A percentile compares a stretch with the other conserved stretches of the same genome.
These are phyloP conservation scores for Collariella sp. DNA, from an alignment of 495 filamentous ascomycete genomes.

Conservation along the genomic window DNA sequence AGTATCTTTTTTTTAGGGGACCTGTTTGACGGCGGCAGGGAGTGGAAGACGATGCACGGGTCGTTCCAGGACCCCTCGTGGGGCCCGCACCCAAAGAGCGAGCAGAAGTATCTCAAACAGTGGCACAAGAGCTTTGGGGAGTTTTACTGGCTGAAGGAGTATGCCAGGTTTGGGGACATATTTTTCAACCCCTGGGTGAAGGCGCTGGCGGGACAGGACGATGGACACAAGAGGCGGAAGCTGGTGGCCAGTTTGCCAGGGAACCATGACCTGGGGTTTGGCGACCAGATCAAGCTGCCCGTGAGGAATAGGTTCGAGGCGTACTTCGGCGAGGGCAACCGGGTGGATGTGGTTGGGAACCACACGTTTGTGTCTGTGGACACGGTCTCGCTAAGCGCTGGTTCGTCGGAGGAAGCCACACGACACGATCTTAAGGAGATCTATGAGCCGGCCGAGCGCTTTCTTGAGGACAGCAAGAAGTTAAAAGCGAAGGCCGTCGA, in stretches of 20 bases:
- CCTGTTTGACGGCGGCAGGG: constrained; percentile 90
- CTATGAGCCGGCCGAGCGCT: constrained; percentile 68
- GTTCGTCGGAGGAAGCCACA: constrained; percentile 32
- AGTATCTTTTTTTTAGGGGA: constrained; percentile 88
- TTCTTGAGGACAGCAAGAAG: constrained; percentile 54
- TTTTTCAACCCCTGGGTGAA: constrained; percentile 58
- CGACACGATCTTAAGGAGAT: constrained; percentile 47
- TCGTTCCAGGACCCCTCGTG: constrained; percentile 54
- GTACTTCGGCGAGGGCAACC: constrained; percentile 83
- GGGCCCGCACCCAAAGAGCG: constrained; percentile 41
- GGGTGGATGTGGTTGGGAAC: constrained; percentile 84
- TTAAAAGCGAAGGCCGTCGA: constrained; percentile 46
- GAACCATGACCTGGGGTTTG: constrained; percentile 97
- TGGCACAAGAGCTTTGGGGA: constrained; percentile 67
- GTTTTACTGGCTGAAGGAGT: constrained; percentile 76
- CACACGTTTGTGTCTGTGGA: constrained; percentile 94
- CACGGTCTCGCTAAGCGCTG: constrained; percentile 73
- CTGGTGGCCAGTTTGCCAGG: constrained; percentile 79
- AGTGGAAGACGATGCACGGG: constrained; percentile 67
- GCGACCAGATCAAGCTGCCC: constrained; percentile 64
- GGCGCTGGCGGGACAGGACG: constrained; percentile 27
- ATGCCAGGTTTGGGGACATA: constrained; percentile 66
- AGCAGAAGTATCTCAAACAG: constrained; percentile 47
- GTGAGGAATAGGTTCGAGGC: constrained; percentile 76
- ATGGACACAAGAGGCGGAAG: constrained; percentile 46